These are phyloP conservation scores for Boletus reticulatus DNA, from an alignment of 768 basidiomycete species.

Conservation along the genomic window DNA sequence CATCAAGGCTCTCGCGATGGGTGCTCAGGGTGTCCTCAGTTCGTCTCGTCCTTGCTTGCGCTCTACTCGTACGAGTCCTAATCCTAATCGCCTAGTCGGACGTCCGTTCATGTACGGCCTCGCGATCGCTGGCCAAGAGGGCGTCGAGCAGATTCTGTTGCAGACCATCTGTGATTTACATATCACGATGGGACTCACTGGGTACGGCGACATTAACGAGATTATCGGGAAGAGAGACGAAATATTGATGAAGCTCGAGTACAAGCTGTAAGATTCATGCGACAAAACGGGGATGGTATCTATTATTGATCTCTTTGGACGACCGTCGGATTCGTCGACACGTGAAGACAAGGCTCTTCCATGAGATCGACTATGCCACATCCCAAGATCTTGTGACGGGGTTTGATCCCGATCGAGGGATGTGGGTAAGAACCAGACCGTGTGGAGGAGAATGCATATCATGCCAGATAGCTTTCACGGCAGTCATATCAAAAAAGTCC, in stretches of 20 bases:
- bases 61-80: background rate
- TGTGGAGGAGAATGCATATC: too few relatives aligned
- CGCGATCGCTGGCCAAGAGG: constrained; percentile 64
- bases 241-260: constrained; percentile 19
- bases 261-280: constrained; percentile 11
- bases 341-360: too few relatives aligned
- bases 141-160: constrained; percentile 71
- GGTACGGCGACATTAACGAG: constrained; percentile 56
- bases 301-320: too few relatives aligned
- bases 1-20: constrained; percentile 81
- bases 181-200: constrained; percentile 58
- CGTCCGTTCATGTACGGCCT: constrained; percentile 78
- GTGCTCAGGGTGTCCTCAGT: constrained; percentile 80
- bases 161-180: constrained; percentile 70
- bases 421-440: too few relatives aligned
- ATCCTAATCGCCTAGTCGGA: constrained; percentile 45
- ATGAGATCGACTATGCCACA: too few relatives aligned
- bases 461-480: too few relatives aligned
- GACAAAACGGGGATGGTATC: too few relatives aligned
- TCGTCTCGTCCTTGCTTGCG: constrained; percentile 27
- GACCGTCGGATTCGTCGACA: too few relatives aligned
- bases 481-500: too few relatives aligned
- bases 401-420: too few relatives aligned
- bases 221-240: constrained; percentile 53
- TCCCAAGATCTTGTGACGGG: too few relatives aligned